These are phyloP conservation scores for Aspergillus pseudotamarii DNA, from an alignment of 2,329 filamentous ascomycete species.

Conservation along the genomic window DNA sequence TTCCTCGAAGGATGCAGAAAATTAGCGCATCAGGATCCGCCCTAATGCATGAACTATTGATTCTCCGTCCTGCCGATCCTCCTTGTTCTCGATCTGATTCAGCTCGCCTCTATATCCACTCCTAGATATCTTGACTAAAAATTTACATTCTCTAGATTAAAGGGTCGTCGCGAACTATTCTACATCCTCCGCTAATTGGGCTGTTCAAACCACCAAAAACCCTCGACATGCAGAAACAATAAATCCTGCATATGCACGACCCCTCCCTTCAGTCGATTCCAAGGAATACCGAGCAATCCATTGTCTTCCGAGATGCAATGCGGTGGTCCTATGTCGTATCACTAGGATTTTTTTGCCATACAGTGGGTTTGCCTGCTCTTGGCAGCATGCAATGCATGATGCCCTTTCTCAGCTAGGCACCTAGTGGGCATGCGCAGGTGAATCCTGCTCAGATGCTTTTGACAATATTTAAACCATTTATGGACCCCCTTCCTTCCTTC, in stretches of 20 bases:
- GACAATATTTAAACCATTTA: not conserved
- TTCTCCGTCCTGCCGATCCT: slow-evolving; percentile 10
- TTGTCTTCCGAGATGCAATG: not conserved
- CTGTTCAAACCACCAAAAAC: not conserved
- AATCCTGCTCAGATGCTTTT: not conserved
- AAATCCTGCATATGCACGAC: slow-evolving; percentile 10
- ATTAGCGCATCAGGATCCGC: slow-evolving; percentile 6
- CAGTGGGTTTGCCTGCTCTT: not conserved
- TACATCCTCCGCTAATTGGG: not conserved
- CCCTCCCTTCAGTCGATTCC: not conserved
- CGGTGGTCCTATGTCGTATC: not conserved
- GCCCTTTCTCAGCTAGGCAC: not conserved
- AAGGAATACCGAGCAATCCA: not conserved
- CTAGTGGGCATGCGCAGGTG: not conserved
- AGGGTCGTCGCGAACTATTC: not conserved
- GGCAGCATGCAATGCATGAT: not conserved
- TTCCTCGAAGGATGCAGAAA: not conserved
- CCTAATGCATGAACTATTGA: slow-evolving; percentile 13
- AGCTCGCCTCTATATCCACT: not conserved
- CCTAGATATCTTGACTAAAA: not conserved
- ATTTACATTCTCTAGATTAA: not conserved
- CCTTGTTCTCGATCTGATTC: not conserved
- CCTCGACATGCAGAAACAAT: not conserved
- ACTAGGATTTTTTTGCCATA: not conserved
- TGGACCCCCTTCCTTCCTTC: not conserved